Evolutionary conservation across 1,284 basidiomycete species (phyloP).

Genomic region (Pseudozyma sp.): DNA sequence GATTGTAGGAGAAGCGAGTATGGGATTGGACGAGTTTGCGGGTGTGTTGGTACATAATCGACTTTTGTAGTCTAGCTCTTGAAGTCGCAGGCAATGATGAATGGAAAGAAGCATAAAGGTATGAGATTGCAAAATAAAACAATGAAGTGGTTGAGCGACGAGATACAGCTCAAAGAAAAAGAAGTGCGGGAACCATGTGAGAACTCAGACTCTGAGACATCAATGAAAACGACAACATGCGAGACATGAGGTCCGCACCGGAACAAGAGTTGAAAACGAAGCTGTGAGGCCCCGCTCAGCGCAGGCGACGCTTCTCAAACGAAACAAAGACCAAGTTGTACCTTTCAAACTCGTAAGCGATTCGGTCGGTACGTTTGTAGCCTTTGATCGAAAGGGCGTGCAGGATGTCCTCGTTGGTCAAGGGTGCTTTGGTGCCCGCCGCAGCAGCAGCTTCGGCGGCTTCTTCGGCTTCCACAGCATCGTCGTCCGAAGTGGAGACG

Average conservation of each 20-base stretch:
- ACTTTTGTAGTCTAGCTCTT: constrained; percentile 12
- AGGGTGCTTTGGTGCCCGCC: constrained; percentile 22
- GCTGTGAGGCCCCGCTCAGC: too few species aligned
- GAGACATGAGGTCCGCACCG: too few species aligned
- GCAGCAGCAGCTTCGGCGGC: constrained; percentile 5
- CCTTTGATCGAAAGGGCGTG: constrained; percentile 55
- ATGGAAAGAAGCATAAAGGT: too few species aligned
- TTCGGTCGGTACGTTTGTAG: constrained; percentile 86
- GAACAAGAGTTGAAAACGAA: too few species aligned
- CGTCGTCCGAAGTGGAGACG: constrained; percentile 76
- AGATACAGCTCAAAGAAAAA: too few species aligned
- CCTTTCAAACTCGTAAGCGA: constrained; percentile 96
- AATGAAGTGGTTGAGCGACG: too few species aligned
- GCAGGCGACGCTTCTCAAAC: constrained; percentile 39
- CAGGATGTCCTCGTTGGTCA: constrained; percentile 64
- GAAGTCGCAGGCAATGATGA: too few species aligned
- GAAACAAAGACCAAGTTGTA: constrained; percentile 84
- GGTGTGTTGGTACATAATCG: constrained; percentile 43
- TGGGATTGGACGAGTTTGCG: constrained; percentile 48
- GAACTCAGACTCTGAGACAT: too few species aligned
- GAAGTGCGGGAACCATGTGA: too few species aligned
- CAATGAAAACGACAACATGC: too few species aligned
- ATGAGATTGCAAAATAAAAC: too few species aligned
- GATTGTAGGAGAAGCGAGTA: constrained; percentile 6
- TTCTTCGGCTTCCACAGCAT: constrained; percentile 38